These are phyloP conservation scores for Cornus kousa DNA, from an alignment of 148 eudicot species.

Conservation along the genomic window DNA sequence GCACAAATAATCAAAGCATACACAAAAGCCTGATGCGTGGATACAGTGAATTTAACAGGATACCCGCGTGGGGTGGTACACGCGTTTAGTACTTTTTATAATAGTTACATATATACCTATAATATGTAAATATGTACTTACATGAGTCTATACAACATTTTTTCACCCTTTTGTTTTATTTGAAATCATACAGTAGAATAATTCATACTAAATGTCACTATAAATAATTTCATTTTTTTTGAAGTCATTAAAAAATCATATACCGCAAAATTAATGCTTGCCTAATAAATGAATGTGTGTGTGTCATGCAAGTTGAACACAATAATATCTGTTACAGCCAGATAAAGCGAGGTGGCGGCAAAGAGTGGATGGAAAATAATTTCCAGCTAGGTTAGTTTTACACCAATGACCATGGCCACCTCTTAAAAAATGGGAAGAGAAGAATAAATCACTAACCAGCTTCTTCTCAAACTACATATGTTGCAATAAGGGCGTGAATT, in stretches of 20 bases:
- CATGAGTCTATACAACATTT: not conserved
- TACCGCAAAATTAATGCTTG: too few species aligned
- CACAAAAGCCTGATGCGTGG: too few species aligned
- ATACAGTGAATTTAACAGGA: too few species aligned
- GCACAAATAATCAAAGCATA: too few species aligned
- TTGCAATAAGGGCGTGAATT: constrained; percentile 84
- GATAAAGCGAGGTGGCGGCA: not conserved
- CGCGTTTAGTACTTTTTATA: not conserved
- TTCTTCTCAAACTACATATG: constrained; percentile 61
- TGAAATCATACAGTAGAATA: not conserved
- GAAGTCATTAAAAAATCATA: not conserved
- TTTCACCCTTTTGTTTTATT: too few species aligned
- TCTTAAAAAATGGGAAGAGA: not conserved
- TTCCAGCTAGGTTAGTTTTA: not conserved
- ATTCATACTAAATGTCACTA: not conserved
- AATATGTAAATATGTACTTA: not conserved
- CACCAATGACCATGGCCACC: not conserved
- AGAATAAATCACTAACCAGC: constrained; percentile 29
- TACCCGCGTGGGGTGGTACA: too few species aligned
- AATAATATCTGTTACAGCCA: not conserved
- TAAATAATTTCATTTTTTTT: too few species aligned
- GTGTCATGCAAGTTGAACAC: not conserved
- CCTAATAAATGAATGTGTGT: too few species aligned
- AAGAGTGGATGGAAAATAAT: not conserved
- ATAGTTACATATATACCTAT: not conserved